Percentiles rank a stretch among this genome's conserved stretches.
Evolutionary conservation across 371 early-diverging fungal genomes (phyloP).

Genomic region (Saksenaea vasiformis): DNA sequence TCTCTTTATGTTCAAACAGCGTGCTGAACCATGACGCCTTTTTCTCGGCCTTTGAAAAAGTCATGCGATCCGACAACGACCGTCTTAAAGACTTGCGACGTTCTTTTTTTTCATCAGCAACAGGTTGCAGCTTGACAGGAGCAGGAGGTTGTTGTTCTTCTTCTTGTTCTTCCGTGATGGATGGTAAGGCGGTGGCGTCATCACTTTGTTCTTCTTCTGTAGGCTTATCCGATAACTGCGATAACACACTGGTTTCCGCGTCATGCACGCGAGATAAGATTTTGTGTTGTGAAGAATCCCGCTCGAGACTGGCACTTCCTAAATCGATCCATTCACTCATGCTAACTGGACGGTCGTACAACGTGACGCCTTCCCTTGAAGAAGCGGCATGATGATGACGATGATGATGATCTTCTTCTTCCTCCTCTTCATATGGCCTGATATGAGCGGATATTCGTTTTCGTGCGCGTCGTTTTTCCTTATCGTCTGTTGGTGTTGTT

Average conservation of each 20-base stretch:
- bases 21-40: constrained; percentile 30
- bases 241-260: constrained; percentile 32
- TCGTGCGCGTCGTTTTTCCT: neutral
- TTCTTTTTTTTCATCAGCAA: neutral
- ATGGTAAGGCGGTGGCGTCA: neutral
- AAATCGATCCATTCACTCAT: constrained; percentile 54
- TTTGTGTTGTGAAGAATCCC: constrained; percentile 38
- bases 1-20: constrained; percentile 23
- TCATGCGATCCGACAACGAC: constrained; percentile 3
- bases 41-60: constrained; percentile 14
- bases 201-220: neutral
- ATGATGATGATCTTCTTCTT: too few species aligned
- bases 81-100: neutral
- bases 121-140: too few species aligned
- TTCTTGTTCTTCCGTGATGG: neutral
- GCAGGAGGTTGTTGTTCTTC: too few species aligned
- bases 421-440: neutral
- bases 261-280: constrained; percentile 44
- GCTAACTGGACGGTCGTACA: constrained; percentile 49
- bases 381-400: neutral
- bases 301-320: constrained; percentile 38
- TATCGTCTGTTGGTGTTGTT: constrained; percentile 14
- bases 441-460: constrained; percentile 2
- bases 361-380: constrained; percentile 21
- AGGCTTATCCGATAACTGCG: constrained; percentile 8